phyloP scores from a whole-genome alignment of 1,139 yeast genomes.

The Williopsis jadinii region DNA sequence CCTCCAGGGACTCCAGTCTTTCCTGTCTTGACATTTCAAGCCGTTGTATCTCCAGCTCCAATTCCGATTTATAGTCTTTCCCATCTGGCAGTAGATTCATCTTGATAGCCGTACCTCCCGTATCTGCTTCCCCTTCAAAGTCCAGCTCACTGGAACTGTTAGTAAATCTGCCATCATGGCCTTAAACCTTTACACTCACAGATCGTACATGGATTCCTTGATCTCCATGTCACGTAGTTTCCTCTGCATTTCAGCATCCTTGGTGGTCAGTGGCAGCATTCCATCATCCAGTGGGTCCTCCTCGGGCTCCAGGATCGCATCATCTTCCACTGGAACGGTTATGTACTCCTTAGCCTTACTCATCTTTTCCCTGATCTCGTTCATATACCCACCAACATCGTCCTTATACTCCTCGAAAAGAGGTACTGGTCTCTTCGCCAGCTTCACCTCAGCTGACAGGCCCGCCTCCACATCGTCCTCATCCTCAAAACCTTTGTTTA shows the following conservation, averaged over 20 bases:
- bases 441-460: too few relatives aligned
- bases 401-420: constrained; percentile 1
- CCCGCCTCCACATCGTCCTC: not conserved
- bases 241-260: constrained; percentile 21
- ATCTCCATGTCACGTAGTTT: constrained; percentile 30
- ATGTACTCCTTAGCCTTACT: too few relatives aligned
- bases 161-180: too few relatives aligned
- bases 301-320: too few relatives aligned
- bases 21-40: too few relatives aligned
- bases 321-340: too few relatives aligned
- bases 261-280: constrained; percentile 28
- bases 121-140: not conserved
- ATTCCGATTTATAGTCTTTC: too few relatives aligned
- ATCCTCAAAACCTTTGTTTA: not conserved
- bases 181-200: not conserved
- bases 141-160: too few relatives aligned
- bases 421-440: not conserved
- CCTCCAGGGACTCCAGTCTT: too few relatives aligned
- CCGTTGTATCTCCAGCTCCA: too few relatives aligned
- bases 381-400: not conserved
- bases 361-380: not conserved
- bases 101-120: too few relatives aligned
- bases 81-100: too few relatives aligned
- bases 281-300: constrained; percentile 24
- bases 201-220: constrained; percentile 29